Evolutionary conservation across 2,329 filamentous ascomycete genomes (phyloP).

Genomic region (Monilinia vaccinii-corymbosi): DNA sequence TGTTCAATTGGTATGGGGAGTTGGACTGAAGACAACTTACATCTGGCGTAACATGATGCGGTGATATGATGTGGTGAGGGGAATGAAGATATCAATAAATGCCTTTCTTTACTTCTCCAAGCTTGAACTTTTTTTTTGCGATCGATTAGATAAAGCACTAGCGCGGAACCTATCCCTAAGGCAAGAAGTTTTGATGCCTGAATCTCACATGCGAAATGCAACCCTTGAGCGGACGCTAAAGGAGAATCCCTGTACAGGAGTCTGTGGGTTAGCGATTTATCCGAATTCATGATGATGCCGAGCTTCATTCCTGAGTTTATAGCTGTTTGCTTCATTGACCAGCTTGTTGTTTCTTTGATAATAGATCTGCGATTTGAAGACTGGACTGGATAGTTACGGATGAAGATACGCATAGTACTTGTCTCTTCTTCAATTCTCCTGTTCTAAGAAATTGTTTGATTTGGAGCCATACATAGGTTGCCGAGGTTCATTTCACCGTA

Average conservation of each 20-base stretch:
- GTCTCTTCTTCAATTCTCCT: background rate
- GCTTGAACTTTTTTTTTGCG: conserved; percentile 10
- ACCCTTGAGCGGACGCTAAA: conserved; percentile 4
- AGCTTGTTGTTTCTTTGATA: background rate
- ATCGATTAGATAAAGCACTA: conserved; percentile 15
- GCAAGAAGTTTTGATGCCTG: background rate
- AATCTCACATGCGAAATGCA: conserved; percentile 19
- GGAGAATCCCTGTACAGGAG: background rate
- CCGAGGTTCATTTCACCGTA: conserved; percentile 21
- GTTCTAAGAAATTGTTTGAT: background rate
- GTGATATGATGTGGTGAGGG: conserved; percentile 13
- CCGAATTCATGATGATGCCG: conserved; percentile 11
- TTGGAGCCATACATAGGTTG: conserved; percentile 15
- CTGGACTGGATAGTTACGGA: background rate
- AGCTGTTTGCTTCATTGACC: background rate
- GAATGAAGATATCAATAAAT: conserved; percentile 10
- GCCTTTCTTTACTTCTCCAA: conserved; percentile 13
- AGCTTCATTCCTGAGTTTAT: conserved; percentile 15
- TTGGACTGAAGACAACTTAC: conserved; percentile 13
- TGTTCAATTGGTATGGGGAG: background rate
- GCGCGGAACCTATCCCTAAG: background rate
- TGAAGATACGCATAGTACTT: background rate
- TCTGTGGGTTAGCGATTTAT: conserved; percentile 15
- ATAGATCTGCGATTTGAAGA: background rate
- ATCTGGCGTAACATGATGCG: conserved; percentile 31